Evolutionary conservation across 1,139 yeast species (phyloP).

Genomic region (Saccharomyces hybrid): DNA sequence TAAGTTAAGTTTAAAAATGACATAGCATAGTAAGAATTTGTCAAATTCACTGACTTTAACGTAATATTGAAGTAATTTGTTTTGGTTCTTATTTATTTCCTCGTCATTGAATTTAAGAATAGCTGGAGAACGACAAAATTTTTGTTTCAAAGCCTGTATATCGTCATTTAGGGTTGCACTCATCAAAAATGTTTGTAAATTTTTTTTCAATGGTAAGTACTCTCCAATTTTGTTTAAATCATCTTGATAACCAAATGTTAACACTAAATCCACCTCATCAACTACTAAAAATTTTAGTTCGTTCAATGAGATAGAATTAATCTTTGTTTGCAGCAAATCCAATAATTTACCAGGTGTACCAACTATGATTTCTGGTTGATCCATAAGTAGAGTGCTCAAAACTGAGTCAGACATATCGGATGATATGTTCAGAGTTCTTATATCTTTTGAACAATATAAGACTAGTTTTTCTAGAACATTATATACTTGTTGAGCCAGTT

Average conservation of each 20-base stretch:
- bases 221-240: constrained; percentile 64
- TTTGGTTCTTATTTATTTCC: constrained; percentile 43
- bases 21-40: constrained; percentile 83
- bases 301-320: constrained; percentile 40
- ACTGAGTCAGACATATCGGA: constrained; percentile 68
- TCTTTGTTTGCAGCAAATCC: constrained; percentile 44
- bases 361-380: constrained; percentile 72
- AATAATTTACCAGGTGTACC: constrained; percentile 83
- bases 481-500: constrained; percentile 75
- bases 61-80: constrained; percentile 72
- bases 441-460: constrained; percentile 59
- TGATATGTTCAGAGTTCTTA: constrained; percentile 67
- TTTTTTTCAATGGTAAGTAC: constrained; percentile 61
- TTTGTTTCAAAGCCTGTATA: constrained; percentile 61
- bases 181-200: constrained; percentile 87
- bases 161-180: constrained; percentile 94
- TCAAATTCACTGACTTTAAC: constrained; percentile 85
- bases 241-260: constrained; percentile 85
- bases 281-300: constrained; percentile 66
- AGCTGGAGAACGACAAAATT: constrained; percentile 83
- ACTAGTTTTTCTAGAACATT: constrained; percentile 62
- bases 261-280: constrained; percentile 91
- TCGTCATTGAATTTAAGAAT: constrained; percentile 71
- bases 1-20: constrained; percentile 78
- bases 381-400: constrained; percentile 58